Evolutionary conservation across 164 flowering plant species (phyloP).

Genomic region (Liriodendron chinense): DNA sequence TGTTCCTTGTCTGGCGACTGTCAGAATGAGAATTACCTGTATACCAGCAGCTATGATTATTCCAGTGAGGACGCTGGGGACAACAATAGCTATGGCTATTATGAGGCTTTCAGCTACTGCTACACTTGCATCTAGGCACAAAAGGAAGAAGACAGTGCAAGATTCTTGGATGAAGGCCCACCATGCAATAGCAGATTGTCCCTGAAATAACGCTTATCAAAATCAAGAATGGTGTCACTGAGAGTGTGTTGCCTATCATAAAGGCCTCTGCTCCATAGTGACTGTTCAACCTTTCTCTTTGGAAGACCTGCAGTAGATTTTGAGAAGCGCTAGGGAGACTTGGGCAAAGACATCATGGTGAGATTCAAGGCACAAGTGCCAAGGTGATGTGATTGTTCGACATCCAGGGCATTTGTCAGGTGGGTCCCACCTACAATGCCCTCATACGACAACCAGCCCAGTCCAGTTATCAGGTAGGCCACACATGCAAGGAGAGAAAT

Average conservation of each 20-base stretch:
- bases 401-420: too few species aligned
- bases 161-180: conserved; percentile 81
- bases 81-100: conserved; percentile 92
- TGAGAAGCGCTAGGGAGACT: too few species aligned
- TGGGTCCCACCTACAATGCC: too few species aligned
- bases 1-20: too few species aligned
- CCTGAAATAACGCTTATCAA: conserved; percentile 81
- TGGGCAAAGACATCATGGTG: too few species aligned
- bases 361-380: too few species aligned
- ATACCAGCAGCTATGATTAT: conserved; percentile 95
- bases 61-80: conserved; percentile 97
- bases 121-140: conserved; percentile 86
- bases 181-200: conserved; percentile 92
- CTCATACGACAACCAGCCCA: not conserved
- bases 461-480: too few species aligned
- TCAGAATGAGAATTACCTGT: too few species aligned
- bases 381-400: too few species aligned
- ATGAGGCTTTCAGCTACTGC: conserved; percentile 94
- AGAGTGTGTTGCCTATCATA: conserved; percentile 82
- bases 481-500: too few species aligned
- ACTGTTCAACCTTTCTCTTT: conserved; percentile 87
- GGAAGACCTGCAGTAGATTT: conserved; percentile 92
- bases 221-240: conserved; percentile 84
- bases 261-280: conserved; percentile 84
- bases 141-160: conserved; percentile 72